Percentiles rank a stretch among this genome's conserved stretches.
These are phyloP conservation scores for Plectosphaerella sp. DNA, from an alignment of 2,329 filamentous ascomycete genomes.

Conservation along the genomic window DNA sequence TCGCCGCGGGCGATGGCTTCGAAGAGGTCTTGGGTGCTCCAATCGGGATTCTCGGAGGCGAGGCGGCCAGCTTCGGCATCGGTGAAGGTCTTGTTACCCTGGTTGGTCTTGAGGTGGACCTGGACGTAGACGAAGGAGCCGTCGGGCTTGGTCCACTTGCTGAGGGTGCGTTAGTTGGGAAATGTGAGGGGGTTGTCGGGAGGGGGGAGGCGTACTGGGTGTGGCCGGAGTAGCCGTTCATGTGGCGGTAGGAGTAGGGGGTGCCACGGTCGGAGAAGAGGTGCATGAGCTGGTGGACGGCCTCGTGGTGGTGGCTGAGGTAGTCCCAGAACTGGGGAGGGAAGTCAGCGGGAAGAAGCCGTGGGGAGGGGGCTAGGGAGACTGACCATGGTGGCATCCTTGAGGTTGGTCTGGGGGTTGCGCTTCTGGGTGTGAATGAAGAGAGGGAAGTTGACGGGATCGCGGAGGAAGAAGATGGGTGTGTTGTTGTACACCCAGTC, in stretches of 20 bases:
- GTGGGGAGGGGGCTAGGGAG: not conserved
- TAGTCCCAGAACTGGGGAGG: slow-evolving; percentile 26
- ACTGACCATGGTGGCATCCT: slow-evolving; percentile 60
- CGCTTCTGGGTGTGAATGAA: slow-evolving; percentile 78
- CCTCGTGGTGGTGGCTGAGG: slow-evolving; percentile 56
- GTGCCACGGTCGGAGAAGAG: slow-evolving; percentile 64
- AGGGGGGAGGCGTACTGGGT: slow-evolving; percentile 25
- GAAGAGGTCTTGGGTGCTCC: slow-evolving; percentile 59
- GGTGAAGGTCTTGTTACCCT: slow-evolving; percentile 56
- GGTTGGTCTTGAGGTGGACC: slow-evolving; percentile 59
- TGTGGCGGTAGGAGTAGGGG: slow-evolving; percentile 60
- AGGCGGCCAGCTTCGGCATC: slow-evolving; percentile 51
- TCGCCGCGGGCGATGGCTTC: slow-evolving; percentile 58
- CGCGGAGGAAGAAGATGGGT: slow-evolving; percentile 71
- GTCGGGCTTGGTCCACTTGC: slow-evolving; percentile 62
- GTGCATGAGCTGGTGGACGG: slow-evolving; percentile 60
- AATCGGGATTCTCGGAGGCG: slow-evolving; percentile 56
- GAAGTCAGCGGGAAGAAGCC: slow-evolving; percentile 27
- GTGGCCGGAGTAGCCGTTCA: slow-evolving; percentile 65
- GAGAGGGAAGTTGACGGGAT: slow-evolving; percentile 69
- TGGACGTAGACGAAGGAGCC: slow-evolving; percentile 64
- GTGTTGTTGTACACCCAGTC: slow-evolving; percentile 76
- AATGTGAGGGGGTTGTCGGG: not conserved
- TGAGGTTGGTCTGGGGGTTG: slow-evolving; percentile 66
- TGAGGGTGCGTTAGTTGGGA: slow-evolving; percentile 13